These are phyloP conservation scores for Adansonia digitata DNA, from an alignment of 345 rosid genomes.

Conservation along the genomic window DNA sequence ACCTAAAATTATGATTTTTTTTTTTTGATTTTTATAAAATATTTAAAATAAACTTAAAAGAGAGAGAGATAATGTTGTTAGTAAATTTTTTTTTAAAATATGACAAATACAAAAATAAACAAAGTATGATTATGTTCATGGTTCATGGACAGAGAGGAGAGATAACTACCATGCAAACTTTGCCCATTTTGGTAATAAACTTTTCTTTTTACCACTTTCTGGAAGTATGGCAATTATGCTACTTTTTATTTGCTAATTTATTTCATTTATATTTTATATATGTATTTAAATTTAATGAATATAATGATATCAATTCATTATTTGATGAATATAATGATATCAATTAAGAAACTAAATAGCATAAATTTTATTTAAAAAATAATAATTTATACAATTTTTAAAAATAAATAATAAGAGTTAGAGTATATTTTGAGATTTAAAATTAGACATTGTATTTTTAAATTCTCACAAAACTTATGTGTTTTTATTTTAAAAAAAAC, in stretches of 20 bases:
- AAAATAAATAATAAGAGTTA: too few species aligned
- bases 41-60: slow-evolving; percentile 19
- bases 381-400: too few species aligned
- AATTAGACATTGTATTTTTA: too few species aligned
- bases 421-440: too few species aligned
- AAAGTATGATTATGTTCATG: too few species aligned
- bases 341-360: neutral
- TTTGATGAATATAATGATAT: neutral
- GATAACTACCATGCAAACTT: too few species aligned
- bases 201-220: slow-evolving; percentile 21
- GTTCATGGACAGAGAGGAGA: too few species aligned
- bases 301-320: neutral
- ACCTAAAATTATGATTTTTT: slow-evolving; percentile 41
- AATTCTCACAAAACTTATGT: too few species aligned
- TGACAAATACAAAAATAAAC: slow-evolving; percentile 12
- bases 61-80: slow-evolving; percentile 10
- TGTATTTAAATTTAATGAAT: neutral
- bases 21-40: slow-evolving; percentile 14
- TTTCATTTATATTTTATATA: neutral
- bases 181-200: slow-evolving; percentile 36
- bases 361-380: too few species aligned
- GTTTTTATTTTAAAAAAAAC: too few species aligned
- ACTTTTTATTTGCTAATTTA: neutral
- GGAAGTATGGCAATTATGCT: neutral
- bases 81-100: neutral